Evolutionary conservation across 2,329 filamentous ascomycete genomes (phyloP), one percentile per base, ranked within the genome.

Genomic region (Parascedosporium putredinis): DNA sequence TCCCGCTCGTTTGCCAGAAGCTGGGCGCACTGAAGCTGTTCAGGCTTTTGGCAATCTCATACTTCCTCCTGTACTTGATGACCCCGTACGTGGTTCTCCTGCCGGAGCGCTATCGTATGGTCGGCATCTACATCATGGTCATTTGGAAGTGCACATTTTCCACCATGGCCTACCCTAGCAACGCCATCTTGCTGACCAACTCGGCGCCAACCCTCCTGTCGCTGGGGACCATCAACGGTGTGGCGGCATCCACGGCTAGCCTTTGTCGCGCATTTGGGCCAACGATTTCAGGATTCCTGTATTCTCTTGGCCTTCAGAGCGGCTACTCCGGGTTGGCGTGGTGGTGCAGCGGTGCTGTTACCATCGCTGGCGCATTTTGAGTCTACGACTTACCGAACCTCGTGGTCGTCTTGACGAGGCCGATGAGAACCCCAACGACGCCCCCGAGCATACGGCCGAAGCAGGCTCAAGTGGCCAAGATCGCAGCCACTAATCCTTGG

Each of bases 131-230:
- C 61, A 59, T 81, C 6, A 73, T 91, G 22, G 76, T 97, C 9
- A 76, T 95, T 56, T 88, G 86, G 83, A 97, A 96, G 67, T 95
- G 94, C 62, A 94, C 88, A 0, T 89, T 93, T 58, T 83, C 91
- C 58, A 90, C 88, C 43, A 83, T 96, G 67, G 84, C 90, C 0
- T 97, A 95, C 65, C 93, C 93, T 9, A 87, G 86, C 59, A 89
- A 90, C 56, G 84, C 85, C 9, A 94, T 97, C 51, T 79, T 98
- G 51, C 77, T 95, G 25, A 86, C 88, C 52, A 95, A 97, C 64
- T 84, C 88, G 14, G 86, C 90, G 0, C 88, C 89, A 0, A 90
- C 84, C 6, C 84, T 85, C 50, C 78, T 87, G 46, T 86, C 94
- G 1, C 79, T 97, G 2, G 93, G 93, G 2, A 90, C 86, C 1